Conservation (phyloP, 192 early-diverging fungal species). For the Umbelopsis isabellina region DNA sequence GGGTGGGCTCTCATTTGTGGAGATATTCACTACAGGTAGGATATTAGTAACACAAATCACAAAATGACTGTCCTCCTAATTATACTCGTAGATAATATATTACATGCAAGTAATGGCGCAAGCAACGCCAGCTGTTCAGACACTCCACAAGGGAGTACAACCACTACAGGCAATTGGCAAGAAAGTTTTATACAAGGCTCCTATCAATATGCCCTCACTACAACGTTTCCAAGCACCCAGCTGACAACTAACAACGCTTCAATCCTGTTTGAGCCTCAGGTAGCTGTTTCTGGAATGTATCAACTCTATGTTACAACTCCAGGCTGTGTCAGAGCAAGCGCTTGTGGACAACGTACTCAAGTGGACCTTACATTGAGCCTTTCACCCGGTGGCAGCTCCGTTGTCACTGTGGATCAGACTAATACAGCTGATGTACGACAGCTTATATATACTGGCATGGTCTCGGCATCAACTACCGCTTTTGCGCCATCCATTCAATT, state of each 20-base stretch:
- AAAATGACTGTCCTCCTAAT: slow-evolving; percentile 6
- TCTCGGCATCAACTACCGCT: slow-evolving; percentile 3
- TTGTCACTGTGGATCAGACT: slow-evolving; percentile 28
- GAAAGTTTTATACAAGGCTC: slow-evolving; percentile 33
- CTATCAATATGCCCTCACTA: slow-evolving; percentile 32
- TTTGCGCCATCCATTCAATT: slow-evolving; percentile 28
- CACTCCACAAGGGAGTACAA: not conserved
- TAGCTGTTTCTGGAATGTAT: slow-evolving; percentile 33
- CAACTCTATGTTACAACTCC: slow-evolving; percentile 36
- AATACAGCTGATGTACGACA: slow-evolving; percentile 25
- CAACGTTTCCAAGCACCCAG: slow-evolving; percentile 20
- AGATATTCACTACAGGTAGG: slow-evolving; percentile 38
- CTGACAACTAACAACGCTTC: slow-evolving; percentile 23
- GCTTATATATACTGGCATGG: slow-evolving; percentile 27
- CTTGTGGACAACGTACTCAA: slow-evolving; percentile 37
- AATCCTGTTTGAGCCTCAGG: slow-evolving; percentile 27
- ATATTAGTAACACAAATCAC: slow-evolving; percentile 54
- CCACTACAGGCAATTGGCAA: slow-evolving; percentile 33
- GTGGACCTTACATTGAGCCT: slow-evolving; percentile 30
- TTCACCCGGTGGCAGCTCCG: slow-evolving; percentile 23
- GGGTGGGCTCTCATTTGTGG: slow-evolving; percentile 32
- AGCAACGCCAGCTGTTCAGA: not conserved
- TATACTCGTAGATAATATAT: not conserved
- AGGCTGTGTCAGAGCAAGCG: slow-evolving; percentile 35
- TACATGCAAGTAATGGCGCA: slow-evolving; percentile 12